A percentile compares a stretch with the other conserved stretches of the same genome.
Conservation (phyloP, 306 rosid genomes). For the Vigna reflexopilosa region DNA sequence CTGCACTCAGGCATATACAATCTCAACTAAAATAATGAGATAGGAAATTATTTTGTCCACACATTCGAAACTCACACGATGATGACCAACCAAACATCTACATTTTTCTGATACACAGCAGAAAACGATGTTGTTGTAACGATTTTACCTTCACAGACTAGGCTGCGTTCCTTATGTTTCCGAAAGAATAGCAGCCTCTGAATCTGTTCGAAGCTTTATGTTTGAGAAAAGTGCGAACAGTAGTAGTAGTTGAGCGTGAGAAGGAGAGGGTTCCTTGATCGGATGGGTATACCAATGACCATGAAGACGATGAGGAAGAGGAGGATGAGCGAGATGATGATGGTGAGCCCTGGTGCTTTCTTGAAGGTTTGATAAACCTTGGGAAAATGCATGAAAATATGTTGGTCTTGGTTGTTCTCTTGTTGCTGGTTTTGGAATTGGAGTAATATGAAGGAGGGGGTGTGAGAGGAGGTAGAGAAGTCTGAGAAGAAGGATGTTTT, state of each 20-base stretch:
- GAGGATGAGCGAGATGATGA: constrained; percentile 31
- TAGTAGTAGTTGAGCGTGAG: constrained; percentile 15
- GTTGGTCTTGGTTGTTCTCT: constrained; percentile 35
- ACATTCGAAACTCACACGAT: constrained; percentile 20
- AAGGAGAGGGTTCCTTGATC: constrained; percentile 36
- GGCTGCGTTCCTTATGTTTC: constrained; percentile 23
- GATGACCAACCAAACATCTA: constrained; percentile 9
- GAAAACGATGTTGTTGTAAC: no score
- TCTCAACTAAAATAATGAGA: constrained; percentile 35
- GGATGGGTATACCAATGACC: constrained; percentile 38
- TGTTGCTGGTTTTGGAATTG: constrained; percentile 36
- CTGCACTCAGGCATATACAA: constrained; percentile 23
- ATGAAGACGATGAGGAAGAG: neutral
- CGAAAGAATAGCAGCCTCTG: constrained; percentile 39
- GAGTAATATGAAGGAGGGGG: constrained; percentile 58
- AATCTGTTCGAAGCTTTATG: constrained; percentile 28
- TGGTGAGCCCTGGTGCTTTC: constrained; percentile 42
- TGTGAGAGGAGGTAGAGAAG: constrained; percentile 53
- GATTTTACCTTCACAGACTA: constrained; percentile 19
- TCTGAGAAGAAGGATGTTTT: constrained; percentile 49
- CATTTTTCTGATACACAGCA: neutral
- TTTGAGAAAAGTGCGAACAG: constrained; percentile 1
- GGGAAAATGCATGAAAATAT: constrained; percentile 42
- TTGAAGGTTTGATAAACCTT: constrained; percentile 32
- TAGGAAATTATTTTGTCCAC: constrained; percentile 18